Percentiles rank a stretch among this genome's conserved stretches.
Conservation (phyloP, 139 green algal species). For the Nannochloris sp. region DNA sequence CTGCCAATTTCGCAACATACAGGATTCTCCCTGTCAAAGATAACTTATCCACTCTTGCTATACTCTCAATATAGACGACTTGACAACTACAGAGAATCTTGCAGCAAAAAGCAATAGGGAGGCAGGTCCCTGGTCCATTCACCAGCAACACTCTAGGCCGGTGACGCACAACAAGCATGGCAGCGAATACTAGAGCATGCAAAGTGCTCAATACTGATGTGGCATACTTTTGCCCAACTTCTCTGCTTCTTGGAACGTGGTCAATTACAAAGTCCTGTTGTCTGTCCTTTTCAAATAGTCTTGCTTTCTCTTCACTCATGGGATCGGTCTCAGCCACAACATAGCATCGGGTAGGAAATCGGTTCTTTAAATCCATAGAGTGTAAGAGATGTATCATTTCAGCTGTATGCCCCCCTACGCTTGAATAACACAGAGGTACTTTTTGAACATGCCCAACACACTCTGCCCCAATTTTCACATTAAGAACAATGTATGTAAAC, state of each 20-base stretch:
- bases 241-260: constrained; percentile 63
- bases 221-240: constrained; percentile 76
- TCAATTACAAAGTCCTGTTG: neutral
- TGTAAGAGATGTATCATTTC: constrained; percentile 76
- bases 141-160: constrained; percentile 46
- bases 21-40: constrained; percentile 78
- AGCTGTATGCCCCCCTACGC: constrained; percentile 79
- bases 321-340: constrained; percentile 62
- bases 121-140: constrained; percentile 82
- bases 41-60: constrained; percentile 61
- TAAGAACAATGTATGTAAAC: neutral
- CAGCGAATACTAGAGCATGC: constrained; percentile 13
- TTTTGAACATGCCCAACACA: neutral
- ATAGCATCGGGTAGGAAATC: constrained; percentile 61
- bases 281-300: constrained; percentile 24
- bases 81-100: constrained; percentile 31
- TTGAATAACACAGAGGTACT: neutral
- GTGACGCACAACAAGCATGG: neutral
- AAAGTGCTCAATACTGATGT: constrained; percentile 56
- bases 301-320: constrained; percentile 52
- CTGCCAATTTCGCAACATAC: constrained; percentile 55
- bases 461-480: neutral
- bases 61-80: constrained; percentile 83
- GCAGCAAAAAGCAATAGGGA: constrained; percentile 61
- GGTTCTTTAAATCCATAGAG: constrained; percentile 32